These are phyloP conservation scores for Microbotryomycetes sp. DNA, from an alignment of 1,284 basidiomycete species.

Conservation along the genomic window DNA sequence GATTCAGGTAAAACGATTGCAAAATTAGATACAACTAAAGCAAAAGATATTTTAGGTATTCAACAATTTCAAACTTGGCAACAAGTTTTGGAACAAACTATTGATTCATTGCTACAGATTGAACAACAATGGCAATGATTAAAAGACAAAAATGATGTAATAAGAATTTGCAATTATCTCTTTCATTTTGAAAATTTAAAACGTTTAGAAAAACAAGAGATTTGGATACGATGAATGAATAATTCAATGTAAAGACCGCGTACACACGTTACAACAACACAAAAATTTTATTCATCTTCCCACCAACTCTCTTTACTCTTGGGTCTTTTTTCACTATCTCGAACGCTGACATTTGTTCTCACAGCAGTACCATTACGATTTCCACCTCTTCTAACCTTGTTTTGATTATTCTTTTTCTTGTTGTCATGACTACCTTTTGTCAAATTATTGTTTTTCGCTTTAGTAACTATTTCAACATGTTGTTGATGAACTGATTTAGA, in stretches of 20 bases:
- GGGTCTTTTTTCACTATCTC: slow-evolving; percentile 8
- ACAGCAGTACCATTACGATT: slow-evolving; percentile 1
- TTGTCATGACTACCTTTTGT: not conserved
- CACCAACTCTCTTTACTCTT: slow-evolving; percentile 29
- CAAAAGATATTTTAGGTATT: slow-evolving; percentile 16
- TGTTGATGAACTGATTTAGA: not conserved
- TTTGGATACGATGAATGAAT: no score
- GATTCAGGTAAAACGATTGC: slow-evolving; percentile 15
- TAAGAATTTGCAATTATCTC: no score
- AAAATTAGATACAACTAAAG: slow-evolving; percentile 19
- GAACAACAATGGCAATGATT: slow-evolving; percentile 18
- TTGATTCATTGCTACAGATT: slow-evolving; percentile 24
- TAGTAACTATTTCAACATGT: no score
- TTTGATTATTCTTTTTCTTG: not conserved
- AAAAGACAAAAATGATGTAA: no score
- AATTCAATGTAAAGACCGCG: no score
- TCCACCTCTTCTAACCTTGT: not conserved
- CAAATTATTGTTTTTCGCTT: not conserved
- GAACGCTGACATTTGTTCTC: not conserved
- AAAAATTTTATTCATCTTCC: slow-evolving; percentile 20
- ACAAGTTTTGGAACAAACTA: slow-evolving; percentile 16
- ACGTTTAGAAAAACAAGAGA: no score
- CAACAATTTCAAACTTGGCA: slow-evolving; percentile 18
- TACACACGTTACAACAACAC: not conserved
- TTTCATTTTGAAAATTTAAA: no score